Conservation (phyloP, 306 rosid species). For the Hippophae tibetana region DNA sequence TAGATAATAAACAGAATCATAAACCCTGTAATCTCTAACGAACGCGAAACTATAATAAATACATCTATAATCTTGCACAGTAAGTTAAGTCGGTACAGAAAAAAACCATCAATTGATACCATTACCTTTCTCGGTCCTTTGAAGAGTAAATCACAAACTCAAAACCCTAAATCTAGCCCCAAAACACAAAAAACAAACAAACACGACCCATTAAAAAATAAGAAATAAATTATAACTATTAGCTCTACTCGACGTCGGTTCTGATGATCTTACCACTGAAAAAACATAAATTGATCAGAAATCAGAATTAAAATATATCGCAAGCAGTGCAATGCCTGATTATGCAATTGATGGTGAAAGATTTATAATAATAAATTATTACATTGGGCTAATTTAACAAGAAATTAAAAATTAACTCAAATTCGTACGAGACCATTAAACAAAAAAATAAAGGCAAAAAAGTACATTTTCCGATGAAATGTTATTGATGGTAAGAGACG, state of each 20-base stretch:
- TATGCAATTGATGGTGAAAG: not conserved
- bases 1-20: slow-evolving; percentile 1
- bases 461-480: slow-evolving; percentile 22
- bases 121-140: slow-evolving; percentile 18
- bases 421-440: slow-evolving; percentile 9
- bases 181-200: slow-evolving; percentile 3
- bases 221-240: slow-evolving; percentile 1
- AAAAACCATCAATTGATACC: slow-evolving; percentile 11
- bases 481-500: slow-evolving; percentile 10
- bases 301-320: not conserved
- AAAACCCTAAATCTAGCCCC: slow-evolving; percentile 37
- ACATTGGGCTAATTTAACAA: too few species aligned
- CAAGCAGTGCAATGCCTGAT: slow-evolving; percentile 21
- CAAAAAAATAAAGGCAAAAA: not conserved
- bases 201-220: slow-evolving; percentile 17
- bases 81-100: not conserved
- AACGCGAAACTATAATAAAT: too few species aligned
- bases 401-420: not conserved
- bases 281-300: not conserved
- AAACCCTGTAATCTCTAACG: not conserved
- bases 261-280: slow-evolving; percentile 2
- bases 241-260: not conserved
- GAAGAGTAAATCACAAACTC: slow-evolving; percentile 22
- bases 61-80: not conserved
- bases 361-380: not conserved